Percentiles rank a stretch among this genome's conserved stretches.
Conservation (phyloP, 805 yeast species). For the Jamesozyma rosinii region DNA sequence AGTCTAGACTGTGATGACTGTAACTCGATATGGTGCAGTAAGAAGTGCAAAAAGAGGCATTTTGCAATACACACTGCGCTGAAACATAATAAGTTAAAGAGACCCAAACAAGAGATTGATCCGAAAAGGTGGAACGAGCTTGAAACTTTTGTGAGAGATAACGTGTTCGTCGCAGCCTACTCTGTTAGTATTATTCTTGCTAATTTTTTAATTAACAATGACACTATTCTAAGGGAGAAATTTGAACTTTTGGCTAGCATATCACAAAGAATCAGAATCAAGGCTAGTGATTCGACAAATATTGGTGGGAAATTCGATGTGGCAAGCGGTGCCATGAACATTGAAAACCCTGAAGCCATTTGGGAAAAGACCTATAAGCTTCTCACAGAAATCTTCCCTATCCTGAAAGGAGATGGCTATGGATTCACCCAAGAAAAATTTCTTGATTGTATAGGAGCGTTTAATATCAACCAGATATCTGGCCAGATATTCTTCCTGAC, state of each 20-base stretch:
- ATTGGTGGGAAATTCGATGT: conserved; percentile 36
- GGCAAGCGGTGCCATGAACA: conserved; percentile 38
- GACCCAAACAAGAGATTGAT: conserved; percentile 30
- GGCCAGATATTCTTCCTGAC: conserved; percentile 52
- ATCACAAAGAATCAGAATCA: conserved; percentile 55
- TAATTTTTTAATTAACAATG: conserved; percentile 27
- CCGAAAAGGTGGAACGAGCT: conserved; percentile 44
- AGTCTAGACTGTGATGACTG: conserved; percentile 63
- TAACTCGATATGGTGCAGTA: conserved; percentile 62
- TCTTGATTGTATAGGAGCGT: conserved; percentile 56
- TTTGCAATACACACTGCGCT: conserved; percentile 41
- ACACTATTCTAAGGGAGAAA: conserved; percentile 34
- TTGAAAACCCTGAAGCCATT: conserved; percentile 32
- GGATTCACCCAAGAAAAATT: conserved; percentile 43
- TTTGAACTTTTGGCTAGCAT: conserved; percentile 59
- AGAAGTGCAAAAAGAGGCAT: conserved; percentile 48
- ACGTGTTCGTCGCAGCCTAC: conserved; percentile 61
- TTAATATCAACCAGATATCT: conserved; percentile 64
- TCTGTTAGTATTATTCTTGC: conserved; percentile 53
- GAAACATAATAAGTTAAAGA: conserved; percentile 41
- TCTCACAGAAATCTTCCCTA: conserved; percentile 42
- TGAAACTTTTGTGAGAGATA: conserved; percentile 52
- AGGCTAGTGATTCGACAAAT: conserved; percentile 46
- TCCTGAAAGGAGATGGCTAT: conserved; percentile 14
- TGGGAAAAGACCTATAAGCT: conserved; percentile 52